phyloP scores from a whole-genome alignment of 495 filamentous ascomycete species.

The Podospora bellae-mahoneyi region DNA sequence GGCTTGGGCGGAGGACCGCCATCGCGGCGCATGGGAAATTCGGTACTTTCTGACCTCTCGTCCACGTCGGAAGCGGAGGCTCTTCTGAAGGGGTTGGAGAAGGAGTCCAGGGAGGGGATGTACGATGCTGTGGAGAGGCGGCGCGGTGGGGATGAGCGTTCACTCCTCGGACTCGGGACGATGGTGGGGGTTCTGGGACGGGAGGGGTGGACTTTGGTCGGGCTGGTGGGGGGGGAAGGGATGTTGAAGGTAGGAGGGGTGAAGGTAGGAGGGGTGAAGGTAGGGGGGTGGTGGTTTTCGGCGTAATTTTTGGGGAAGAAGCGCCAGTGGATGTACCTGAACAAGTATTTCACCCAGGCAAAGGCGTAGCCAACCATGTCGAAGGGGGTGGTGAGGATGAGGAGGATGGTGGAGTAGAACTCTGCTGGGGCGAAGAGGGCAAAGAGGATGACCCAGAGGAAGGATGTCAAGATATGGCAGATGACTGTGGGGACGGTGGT shows the following conservation, averaged over 20 bases:
- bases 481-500: background rate
- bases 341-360: background rate
- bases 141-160: too few relatives aligned
- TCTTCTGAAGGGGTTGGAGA: background rate
- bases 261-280: background rate
- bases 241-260: background rate
- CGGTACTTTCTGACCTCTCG: too few relatives aligned
- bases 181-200: too few relatives aligned
- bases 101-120: background rate
- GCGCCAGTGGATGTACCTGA: background rate
- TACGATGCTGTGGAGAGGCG: background rate
- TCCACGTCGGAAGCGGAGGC: too few relatives aligned
- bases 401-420: constrained; percentile 18
- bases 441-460: background rate
- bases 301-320: background rate
- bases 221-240: background rate
- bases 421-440: background rate
- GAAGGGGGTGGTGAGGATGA: constrained; percentile 21
- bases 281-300: background rate
- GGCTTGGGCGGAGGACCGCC: too few relatives aligned
- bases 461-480: background rate
- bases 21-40: too few relatives aligned
- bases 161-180: too few relatives aligned
- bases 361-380: constrained; percentile 17
- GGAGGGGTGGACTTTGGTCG: background rate